Evolutionary conservation across 331 rosid species (phyloP).

Genomic region (Malus hybrid): DNA sequence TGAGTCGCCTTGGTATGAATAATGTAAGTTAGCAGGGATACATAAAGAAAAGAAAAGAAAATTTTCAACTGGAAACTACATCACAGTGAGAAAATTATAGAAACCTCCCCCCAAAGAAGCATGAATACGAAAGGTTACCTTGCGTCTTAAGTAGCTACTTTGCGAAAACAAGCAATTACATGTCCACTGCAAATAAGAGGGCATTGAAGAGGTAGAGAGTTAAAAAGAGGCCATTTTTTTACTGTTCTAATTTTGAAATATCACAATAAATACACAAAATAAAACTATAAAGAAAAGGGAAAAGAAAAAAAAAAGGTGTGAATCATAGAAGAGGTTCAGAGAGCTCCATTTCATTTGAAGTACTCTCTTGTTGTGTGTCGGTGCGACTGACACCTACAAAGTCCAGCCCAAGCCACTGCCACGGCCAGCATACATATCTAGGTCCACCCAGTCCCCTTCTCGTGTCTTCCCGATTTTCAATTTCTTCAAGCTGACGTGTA

Average conservation of each 20-base stretch:
- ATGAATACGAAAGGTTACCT: neutral
- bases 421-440: constrained; percentile 96
- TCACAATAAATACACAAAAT: constrained; percentile 34
- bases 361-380: constrained; percentile 40
- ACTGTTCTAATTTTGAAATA: constrained; percentile 32
- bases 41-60: neutral
- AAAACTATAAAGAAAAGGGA: neutral
- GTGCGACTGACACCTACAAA: constrained; percentile 55
- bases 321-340: constrained; percentile 79
- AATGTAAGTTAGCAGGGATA: neutral
- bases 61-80: neutral
- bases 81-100: neutral
- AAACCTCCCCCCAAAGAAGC: neutral
- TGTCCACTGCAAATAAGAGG: constrained; percentile 20
- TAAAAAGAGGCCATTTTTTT: constrained; percentile 20
- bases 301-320: neutral
- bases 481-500: constrained; percentile 81
- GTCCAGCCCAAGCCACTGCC: constrained; percentile 97
- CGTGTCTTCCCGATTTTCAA: constrained; percentile 68
- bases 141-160: constrained; percentile 12
- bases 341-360: constrained; percentile 93
- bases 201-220: constrained; percentile 17
- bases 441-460: constrained; percentile 50
- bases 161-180: constrained; percentile 11
- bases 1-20: neutral